Evolutionary conservation across 1,139 yeast species (phyloP), one percentile per base, ranked within the genome.

Genomic region (Zygoascus meyerae): DNA sequence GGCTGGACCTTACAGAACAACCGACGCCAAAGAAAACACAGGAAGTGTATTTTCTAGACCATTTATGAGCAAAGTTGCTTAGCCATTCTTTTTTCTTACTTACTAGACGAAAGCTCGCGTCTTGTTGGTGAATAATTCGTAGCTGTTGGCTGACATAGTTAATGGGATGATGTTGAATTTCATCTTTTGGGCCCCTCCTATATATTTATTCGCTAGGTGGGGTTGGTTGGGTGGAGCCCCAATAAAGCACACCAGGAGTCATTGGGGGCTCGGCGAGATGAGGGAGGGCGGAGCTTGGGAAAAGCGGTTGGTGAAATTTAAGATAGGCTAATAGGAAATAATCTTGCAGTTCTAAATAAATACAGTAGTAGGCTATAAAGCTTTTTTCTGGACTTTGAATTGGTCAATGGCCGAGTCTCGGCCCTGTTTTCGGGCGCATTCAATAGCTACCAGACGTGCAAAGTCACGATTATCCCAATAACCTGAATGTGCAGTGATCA

Each of bases 51-150:
- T n/a, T n/a, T n/a, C n/a, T n/a, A n/a, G n/a, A n/a, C n/a, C n/a
- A n/a, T n/a, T n/a, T n/a, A n/a, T n/a, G n/a, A n/a, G n/a, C n/a
- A n/a, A n/a, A n/a, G n/a, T n/a, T n/a, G n/a, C n/a, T n/a, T n/a
- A n/a, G 4, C 12, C 26, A 21, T 21, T 14, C 26, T 26, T 16
- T 6, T 3, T 14, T 35, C 11, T 11, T 32, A 45, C 46, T 5
- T 42, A 48, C 51, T 71, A 70, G 54, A 70, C 69, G 53, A 71
- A 71, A 33, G 74, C 73, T 35, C 73, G 65, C 51, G 74, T 70
- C 59, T 67, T 63, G 58, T 63, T 57, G 59, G 57, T 65, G 64
- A 70, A 70, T 47, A 70, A 64, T 61, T 71, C 71, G 54, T 65
- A 67, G 39, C 63, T 44, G 26, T 60, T 53, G 44, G 61, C 62